These are phyloP conservation scores for Fomitopsis pulvina DNA, from an alignment of 768 basidiomycete species.

Conservation along the genomic window DNA sequence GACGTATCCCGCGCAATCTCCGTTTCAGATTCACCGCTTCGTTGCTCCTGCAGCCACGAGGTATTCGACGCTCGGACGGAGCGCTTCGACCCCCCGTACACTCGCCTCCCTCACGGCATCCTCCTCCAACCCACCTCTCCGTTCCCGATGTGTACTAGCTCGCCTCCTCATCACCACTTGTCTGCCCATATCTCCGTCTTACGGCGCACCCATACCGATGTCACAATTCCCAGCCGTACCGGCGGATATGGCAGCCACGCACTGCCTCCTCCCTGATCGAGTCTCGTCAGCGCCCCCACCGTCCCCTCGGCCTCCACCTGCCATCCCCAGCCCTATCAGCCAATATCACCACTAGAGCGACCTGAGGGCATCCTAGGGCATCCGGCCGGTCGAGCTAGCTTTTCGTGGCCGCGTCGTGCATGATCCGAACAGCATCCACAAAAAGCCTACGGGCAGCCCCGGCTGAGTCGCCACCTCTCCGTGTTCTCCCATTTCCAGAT, in stretches of 20 bases:
- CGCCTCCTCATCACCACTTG: background rate
- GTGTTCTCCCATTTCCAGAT: background rate
- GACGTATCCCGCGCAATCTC: constrained; percentile 7
- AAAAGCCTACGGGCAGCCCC: background rate
- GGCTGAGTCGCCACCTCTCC: background rate
- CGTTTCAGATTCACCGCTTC: constrained; percentile 5
- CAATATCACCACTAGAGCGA: no score
- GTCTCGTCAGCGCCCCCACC: background rate
- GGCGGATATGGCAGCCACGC: background rate
- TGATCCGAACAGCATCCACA: background rate
- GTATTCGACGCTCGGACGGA: background rate
- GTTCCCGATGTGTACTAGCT: background rate
- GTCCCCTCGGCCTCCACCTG: background rate
- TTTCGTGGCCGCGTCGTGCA: background rate
- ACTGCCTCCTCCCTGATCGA: background rate
- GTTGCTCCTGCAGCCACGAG: background rate
- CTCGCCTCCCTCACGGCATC: background rate
- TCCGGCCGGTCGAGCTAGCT: no score
- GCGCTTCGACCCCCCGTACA: background rate
- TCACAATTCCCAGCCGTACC: background rate
- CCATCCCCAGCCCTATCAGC: background rate
- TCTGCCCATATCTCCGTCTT: constrained; percentile 8
- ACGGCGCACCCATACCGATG: background rate
- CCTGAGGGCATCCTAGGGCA: no score
- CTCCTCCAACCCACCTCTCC: background rate